A percentile compares a stretch with the other conserved stretches of the same genome.
Evolutionary conservation across 2,329 filamentous ascomycete species (phyloP).

Genomic region (Volutella citrinella): DNA sequence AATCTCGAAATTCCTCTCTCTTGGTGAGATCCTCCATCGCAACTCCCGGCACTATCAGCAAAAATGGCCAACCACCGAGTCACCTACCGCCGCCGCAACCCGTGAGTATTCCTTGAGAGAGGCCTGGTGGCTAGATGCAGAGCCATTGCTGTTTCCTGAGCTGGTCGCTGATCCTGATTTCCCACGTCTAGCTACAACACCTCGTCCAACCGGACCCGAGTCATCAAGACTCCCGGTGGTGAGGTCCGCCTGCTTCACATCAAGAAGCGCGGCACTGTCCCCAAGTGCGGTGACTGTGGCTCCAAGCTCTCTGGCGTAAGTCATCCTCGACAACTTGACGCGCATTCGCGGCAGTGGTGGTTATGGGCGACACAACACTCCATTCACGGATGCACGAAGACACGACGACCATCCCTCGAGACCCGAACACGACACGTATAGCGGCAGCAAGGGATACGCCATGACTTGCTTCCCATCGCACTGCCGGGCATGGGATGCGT

Average conservation of each 20-base stretch:
- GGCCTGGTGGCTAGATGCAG: too few species aligned
- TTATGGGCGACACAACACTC: conserved; percentile 8
- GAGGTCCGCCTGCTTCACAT: conserved; percentile 96
- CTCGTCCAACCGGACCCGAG: conserved; percentile 91
- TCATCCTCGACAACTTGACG: conserved; percentile 34
- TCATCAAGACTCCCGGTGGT: conserved; percentile 95
- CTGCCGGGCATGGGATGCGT: too few species aligned
- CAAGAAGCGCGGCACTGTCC: conserved; percentile 98
- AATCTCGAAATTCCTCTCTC: conserved; percentile 40
- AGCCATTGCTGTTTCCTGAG: too few species aligned
- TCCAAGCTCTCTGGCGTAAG: conserved; percentile 97
- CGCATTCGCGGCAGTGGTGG: conserved; percentile 13
- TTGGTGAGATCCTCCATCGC: conserved; percentile 35
- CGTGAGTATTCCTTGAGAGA: conserved; percentile 53
- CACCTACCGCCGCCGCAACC: conserved; percentile 74
- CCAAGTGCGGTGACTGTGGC: conserved; percentile 99
- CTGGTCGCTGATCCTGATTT: conserved; percentile 22
- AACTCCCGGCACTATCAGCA: conserved; percentile 41
- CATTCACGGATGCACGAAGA: conserved; percentile 3
- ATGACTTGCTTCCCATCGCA: too few species aligned
- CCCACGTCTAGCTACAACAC: conserved; percentile 81
- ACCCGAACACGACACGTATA: not conserved
- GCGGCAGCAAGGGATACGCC: too few species aligned
- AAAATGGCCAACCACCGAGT: conserved; percentile 60
- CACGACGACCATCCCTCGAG: not conserved